These are phyloP conservation scores for Colletotrichum musicola DNA, from an alignment of 2,329 filamentous ascomycete genomes.

Conservation along the genomic window DNA sequence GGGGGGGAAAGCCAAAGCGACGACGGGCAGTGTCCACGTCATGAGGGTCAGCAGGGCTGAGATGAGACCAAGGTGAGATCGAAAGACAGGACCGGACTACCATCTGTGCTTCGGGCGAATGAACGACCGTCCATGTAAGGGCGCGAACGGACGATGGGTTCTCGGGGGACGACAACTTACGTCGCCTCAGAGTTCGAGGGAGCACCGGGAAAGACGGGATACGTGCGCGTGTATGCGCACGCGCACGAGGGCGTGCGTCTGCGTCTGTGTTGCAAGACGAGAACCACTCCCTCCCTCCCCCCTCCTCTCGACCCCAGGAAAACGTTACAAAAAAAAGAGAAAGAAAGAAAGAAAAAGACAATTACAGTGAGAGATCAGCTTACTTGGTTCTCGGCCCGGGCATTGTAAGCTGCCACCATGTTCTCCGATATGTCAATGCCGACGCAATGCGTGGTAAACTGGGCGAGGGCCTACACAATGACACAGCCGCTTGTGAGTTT, in stretches of 20 bases:
- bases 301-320: not conserved
- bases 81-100: conserved; percentile 7
- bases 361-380: conserved; percentile 28
- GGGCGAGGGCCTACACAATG: conserved; percentile 65
- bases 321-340: not conserved
- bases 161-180: not conserved
- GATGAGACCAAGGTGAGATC: conserved; percentile 32
- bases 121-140: not conserved
- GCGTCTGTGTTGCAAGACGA: not conserved
- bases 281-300: not conserved
- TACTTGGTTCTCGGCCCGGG: conserved; percentile 67
- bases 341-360: not conserved
- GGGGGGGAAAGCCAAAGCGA: not conserved
- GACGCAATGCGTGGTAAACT: conserved; percentile 71
- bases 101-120: conserved; percentile 2
- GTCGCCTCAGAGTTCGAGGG: not conserved
- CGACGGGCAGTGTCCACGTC: conserved; percentile 11
- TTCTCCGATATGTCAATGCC: conserved; percentile 79
- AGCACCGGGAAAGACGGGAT: not conserved
- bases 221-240: not conserved
- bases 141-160: conserved; percentile 6
- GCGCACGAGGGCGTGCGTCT: not conserved
- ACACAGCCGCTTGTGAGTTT: conserved; percentile 8
- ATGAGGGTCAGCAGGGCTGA: conserved; percentile 31
- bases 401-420: conserved; percentile 78